Evolutionary conservation across 1,284 basidiomycete genomes (phyloP).

Genomic region (Cystobasidiaceae sp.): DNA sequence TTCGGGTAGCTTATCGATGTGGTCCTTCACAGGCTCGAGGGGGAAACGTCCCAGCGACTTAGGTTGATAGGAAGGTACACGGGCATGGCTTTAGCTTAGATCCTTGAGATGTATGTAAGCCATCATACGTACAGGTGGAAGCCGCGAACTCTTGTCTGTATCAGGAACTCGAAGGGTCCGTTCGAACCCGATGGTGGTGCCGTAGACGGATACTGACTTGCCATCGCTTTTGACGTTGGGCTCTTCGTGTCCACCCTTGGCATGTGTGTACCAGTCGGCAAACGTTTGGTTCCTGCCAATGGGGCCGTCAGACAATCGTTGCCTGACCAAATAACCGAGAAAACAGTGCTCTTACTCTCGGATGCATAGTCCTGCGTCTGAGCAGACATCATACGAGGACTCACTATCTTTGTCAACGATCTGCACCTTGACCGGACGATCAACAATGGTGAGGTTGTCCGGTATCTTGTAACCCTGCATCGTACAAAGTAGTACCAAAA

Average conservation of each 20-base stretch:
- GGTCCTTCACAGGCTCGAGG: constrained; percentile 2
- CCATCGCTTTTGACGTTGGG: not conserved
- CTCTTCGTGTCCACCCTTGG: not conserved
- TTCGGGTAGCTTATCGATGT: not conserved
- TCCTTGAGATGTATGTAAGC: not conserved
- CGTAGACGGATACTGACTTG: not conserved
- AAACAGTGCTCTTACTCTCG: not conserved
- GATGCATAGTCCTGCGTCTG: not conserved
- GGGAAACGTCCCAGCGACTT: constrained; percentile 23
- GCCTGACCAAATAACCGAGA: not conserved
- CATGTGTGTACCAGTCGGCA: not conserved
- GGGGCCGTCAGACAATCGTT: not conserved
- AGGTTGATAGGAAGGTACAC: too few relatives aligned
- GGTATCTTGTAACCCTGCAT: not conserved
- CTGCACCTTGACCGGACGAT: not conserved
- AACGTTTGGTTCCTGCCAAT: not conserved
- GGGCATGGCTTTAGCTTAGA: not conserved
- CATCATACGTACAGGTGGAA: constrained; percentile 23
- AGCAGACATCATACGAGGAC: not conserved
- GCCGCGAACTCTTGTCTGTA: not conserved
- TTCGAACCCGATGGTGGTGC: constrained; percentile 5
- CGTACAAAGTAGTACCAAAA: too few relatives aligned
- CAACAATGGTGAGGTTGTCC: not conserved
- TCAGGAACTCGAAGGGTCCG: constrained; percentile 32
- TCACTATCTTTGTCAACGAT: not conserved